phyloP scores from a whole-genome alignment of 805 yeast genomes.

The Yarrowia sp. region DNA sequence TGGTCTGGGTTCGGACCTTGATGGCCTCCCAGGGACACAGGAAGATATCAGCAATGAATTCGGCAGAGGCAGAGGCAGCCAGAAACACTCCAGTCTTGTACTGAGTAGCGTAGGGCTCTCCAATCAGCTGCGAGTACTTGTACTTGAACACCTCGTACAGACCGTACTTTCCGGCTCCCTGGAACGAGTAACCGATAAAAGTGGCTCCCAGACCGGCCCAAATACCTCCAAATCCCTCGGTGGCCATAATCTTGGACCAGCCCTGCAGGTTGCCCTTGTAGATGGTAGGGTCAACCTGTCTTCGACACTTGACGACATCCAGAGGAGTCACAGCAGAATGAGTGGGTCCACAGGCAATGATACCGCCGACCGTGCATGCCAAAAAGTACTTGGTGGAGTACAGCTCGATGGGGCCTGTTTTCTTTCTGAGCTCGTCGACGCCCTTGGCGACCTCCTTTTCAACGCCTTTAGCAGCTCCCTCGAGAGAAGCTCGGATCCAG shows the following conservation, averaged over 20 bases:
- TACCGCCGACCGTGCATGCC: slow-evolving; percentile 73
- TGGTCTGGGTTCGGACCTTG: slow-evolving; percentile 90
- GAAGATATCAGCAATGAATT: slow-evolving; percentile 83
- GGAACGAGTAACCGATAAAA: slow-evolving; percentile 85
- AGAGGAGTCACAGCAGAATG: slow-evolving; percentile 91
- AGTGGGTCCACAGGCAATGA: slow-evolving; percentile 91
- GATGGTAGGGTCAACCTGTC: slow-evolving; percentile 75
- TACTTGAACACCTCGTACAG: slow-evolving; percentile 89
- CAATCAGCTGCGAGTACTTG: slow-evolving; percentile 64
- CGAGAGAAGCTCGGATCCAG: slow-evolving; percentile 38
- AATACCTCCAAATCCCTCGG: slow-evolving; percentile 72
- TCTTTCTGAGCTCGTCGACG: slow-evolving; percentile 29
- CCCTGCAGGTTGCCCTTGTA: slow-evolving; percentile 80
- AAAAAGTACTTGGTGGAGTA: slow-evolving; percentile 59
- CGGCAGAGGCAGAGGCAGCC: slow-evolving; percentile 90
- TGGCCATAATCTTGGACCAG: slow-evolving; percentile 68
- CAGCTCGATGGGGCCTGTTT: slow-evolving; percentile 44
- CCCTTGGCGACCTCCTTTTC: slow-evolving; percentile 31
- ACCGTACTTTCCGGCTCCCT: slow-evolving; percentile 98
- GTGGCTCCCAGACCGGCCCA: slow-evolving; percentile 93
- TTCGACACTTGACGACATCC: slow-evolving; percentile 89
- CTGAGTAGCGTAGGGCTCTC: slow-evolving; percentile 57
- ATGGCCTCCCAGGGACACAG: slow-evolving; percentile 95
- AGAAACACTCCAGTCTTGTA: slow-evolving; percentile 73
- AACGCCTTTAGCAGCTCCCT: slow-evolving; percentile 40